These are phyloP conservation scores for Pestalotiopsis sp. DNA, from an alignment of 2,329 filamentous ascomycete species.

Conservation along the genomic window DNA sequence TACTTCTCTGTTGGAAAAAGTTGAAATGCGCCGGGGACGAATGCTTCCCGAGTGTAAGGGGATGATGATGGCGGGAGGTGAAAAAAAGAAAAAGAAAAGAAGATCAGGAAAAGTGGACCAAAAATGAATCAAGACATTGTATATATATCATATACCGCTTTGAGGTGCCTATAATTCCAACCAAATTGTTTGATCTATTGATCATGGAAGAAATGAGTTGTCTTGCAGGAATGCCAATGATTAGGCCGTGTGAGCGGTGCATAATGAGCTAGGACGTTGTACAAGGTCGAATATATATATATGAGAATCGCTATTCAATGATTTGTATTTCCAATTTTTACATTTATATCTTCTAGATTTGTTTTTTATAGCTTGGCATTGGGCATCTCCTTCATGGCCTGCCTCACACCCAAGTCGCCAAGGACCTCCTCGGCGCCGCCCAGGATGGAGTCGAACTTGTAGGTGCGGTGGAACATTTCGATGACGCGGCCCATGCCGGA, in stretches of 20 bases:
- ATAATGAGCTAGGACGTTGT: too few relatives aligned
- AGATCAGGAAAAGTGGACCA: neutral
- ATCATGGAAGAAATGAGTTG: too few relatives aligned
- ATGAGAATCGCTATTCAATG: too few relatives aligned
- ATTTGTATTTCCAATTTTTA: neutral
- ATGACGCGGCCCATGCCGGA: conserved; percentile 80
- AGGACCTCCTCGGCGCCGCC: conserved; percentile 84
- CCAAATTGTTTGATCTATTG: neutral
- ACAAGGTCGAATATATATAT: too few relatives aligned
- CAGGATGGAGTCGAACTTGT: conserved; percentile 78
- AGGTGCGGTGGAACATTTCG: conserved; percentile 81
- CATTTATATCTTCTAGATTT: neutral
- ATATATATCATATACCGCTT: neutral
- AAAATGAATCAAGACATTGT: neutral
- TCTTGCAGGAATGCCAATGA: too few relatives aligned
- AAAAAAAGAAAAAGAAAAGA: neutral
- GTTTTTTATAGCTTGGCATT: conserved; percentile 72
- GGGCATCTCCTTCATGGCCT: conserved; percentile 82
- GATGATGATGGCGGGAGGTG: too few relatives aligned
- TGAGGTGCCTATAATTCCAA: neutral
- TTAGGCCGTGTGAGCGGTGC: too few relatives aligned
- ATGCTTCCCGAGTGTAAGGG: too few relatives aligned
- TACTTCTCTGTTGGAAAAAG: too few relatives aligned
- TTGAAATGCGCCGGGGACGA: too few relatives aligned
- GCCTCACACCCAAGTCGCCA: conserved; percentile 77